A percentile compares a stretch with the other conserved stretches of the same genome.
These are phyloP conservation scores for Dactylellina parvicollis DNA, from an alignment of 2,329 filamentous ascomycete genomes.

Conservation along the genomic window DNA sequence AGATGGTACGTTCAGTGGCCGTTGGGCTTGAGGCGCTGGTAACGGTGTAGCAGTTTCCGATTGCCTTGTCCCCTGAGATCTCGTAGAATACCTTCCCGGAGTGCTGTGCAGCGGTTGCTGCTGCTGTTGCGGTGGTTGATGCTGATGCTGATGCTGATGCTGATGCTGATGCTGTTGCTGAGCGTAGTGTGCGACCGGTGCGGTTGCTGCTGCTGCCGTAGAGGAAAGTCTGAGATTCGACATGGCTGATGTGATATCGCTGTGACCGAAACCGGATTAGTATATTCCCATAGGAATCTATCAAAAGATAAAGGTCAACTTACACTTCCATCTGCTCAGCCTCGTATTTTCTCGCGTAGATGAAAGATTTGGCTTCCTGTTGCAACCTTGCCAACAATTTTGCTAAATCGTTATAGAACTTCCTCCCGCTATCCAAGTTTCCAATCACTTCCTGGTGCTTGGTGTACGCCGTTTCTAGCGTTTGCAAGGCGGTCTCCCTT, in stretches of 20 bases:
- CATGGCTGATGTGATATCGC: slow-evolving; percentile 23
- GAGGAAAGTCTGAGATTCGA: slow-evolving; percentile 35
- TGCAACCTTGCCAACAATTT: slow-evolving; percentile 86
- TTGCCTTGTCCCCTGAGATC: slow-evolving; percentile 67
- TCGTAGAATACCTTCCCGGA: slow-evolving; percentile 66
- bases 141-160: slow-evolving; percentile 57
- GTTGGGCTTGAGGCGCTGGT: slow-evolving; percentile 66
- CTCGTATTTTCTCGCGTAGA: slow-evolving; percentile 81
- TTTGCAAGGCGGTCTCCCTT: slow-evolving; percentile 85
- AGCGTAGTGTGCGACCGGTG: slow-evolving; percentile 40
- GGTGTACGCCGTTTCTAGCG: slow-evolving; percentile 87
- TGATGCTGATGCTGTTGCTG: slow-evolving; percentile 56
- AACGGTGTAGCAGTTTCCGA: slow-evolving; percentile 67
- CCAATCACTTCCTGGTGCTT: slow-evolving; percentile 96
- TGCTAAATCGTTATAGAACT: slow-evolving; percentile 96
- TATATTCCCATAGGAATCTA: not conserved
- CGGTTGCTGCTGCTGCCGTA: slow-evolving; percentile 28
- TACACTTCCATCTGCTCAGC: slow-evolving; percentile 81
- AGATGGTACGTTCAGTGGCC: slow-evolving; percentile 59
- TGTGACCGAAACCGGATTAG: slow-evolving; percentile 40
- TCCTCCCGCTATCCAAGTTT: slow-evolving; percentile 88
- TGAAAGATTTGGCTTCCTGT: slow-evolving; percentile 81
- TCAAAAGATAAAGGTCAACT: slow-evolving; percentile 58
- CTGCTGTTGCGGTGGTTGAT: slow-evolving; percentile 61
- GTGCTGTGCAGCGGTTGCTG: slow-evolving; percentile 62